These are phyloP conservation scores for Wallacemonas sp. DNA, from an alignment of 208 protist genomes.

Conservation along the genomic window DNA sequence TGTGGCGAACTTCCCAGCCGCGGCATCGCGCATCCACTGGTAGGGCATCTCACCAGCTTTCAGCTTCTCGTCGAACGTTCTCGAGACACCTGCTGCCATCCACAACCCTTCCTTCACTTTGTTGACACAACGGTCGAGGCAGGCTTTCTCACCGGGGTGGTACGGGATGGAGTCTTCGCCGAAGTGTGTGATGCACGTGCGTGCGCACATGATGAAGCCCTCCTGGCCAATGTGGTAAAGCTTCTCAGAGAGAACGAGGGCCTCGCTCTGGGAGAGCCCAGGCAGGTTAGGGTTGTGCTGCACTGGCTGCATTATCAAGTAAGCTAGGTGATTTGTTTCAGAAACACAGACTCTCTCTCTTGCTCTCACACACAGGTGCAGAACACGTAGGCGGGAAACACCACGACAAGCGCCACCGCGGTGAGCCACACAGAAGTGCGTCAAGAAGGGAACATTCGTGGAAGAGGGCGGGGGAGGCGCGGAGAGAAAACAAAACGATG, in stretches of 20 bases:
- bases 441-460: too few species aligned
- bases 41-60: conserved; percentile 69
- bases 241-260: conserved; percentile 63
- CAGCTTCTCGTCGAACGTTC: conserved; percentile 65
- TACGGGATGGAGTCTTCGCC: conserved; percentile 80
- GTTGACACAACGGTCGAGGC: conserved; percentile 67
- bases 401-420: too few species aligned
- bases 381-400: background rate
- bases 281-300: conserved; percentile 50
- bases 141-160: conserved; percentile 76
- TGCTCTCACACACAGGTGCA: background rate
- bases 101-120: conserved; percentile 62
- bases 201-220: conserved; percentile 59
- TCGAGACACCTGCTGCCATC: conserved; percentile 59
- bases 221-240: conserved; percentile 54
- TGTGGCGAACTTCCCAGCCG: conserved; percentile 26
- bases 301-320: conserved; percentile 49
- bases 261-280: conserved; percentile 56
- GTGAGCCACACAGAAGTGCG: too few species aligned
- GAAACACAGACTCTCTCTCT: too few species aligned
- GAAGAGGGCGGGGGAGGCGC: too few species aligned
- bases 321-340: too few species aligned
- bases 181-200: conserved; percentile 73
- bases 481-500: background rate
- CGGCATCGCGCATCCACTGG: conserved; percentile 74